Evolutionary conservation across 2,329 filamentous ascomycete genomes (phyloP).

Genomic region (Alternaria novae-zelandiae): DNA sequence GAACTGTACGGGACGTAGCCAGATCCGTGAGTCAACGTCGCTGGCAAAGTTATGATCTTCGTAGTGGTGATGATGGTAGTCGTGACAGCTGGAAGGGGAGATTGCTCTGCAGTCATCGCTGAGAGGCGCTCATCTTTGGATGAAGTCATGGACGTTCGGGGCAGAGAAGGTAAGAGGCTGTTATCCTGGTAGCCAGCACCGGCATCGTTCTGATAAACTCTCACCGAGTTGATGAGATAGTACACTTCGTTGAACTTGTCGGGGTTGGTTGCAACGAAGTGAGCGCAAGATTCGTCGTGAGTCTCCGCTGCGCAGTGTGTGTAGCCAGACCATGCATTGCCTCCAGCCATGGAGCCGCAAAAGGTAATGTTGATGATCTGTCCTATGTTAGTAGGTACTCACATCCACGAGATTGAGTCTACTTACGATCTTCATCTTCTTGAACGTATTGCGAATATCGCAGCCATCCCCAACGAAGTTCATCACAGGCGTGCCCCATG

Average conservation of each 20-base stretch:
- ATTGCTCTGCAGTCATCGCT: background rate
- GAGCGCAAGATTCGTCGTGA: slow-evolving; percentile 54
- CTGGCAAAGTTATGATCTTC: background rate
- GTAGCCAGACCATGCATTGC: slow-evolving; percentile 58
- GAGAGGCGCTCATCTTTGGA: background rate
- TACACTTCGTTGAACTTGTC: slow-evolving; percentile 27
- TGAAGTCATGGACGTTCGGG: background rate
- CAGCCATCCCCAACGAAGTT: slow-evolving; percentile 41
- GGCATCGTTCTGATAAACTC: slow-evolving; percentile 5
- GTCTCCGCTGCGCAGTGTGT: slow-evolving; percentile 15
- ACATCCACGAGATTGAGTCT: background rate
- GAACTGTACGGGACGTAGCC: background rate
- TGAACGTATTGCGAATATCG: slow-evolving; percentile 52
- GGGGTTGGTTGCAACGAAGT: slow-evolving; percentile 27
- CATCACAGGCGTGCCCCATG: slow-evolving; percentile 49
- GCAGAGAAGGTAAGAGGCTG: background rate
- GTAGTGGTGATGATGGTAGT: background rate
- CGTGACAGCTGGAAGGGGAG: background rate
- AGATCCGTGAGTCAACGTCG: background rate
- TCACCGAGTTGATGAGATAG: slow-evolving; percentile 26
- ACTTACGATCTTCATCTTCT: slow-evolving; percentile 26
- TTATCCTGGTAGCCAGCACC: background rate
- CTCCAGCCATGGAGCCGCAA: slow-evolving; percentile 48
- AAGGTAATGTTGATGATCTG: slow-evolving; percentile 56
- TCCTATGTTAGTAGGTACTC: background rate